phyloP scores from a whole-genome alignment of 768 basidiomycete species.

The Naganishia kalamii region DNA sequence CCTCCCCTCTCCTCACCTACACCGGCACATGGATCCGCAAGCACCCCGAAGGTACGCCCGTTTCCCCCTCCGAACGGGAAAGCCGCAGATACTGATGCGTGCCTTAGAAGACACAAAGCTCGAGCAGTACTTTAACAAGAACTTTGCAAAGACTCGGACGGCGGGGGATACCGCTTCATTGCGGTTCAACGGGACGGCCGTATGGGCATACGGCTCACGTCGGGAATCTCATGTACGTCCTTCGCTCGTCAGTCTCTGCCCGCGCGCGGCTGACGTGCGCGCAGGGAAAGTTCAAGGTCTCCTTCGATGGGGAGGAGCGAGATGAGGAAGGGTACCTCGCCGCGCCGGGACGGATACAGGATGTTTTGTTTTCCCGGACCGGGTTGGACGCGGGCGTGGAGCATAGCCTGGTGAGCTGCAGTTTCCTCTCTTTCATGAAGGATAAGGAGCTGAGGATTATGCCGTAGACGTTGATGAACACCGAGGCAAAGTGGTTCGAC shows the following conservation, averaged over 20 bases:
- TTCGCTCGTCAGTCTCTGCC: neutral
- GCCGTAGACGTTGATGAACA: neutral
- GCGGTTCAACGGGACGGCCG: slow-evolving; percentile 14
- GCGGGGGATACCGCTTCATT: neutral
- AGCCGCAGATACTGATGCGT: neutral
- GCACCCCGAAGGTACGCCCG: neutral
- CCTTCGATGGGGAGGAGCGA: neutral
- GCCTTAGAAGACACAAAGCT: slow-evolving; percentile 1
- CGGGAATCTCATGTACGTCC: neutral
- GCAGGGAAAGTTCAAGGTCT: slow-evolving; percentile 5
- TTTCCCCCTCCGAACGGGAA: neutral
- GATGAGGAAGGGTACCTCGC: neutral
- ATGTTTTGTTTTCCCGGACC: neutral
- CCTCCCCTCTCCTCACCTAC: neutral
- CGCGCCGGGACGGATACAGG: neutral
- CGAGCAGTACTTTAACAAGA: neutral
- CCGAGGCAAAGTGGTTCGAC: neutral
- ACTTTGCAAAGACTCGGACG: neutral
- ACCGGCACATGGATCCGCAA: neutral
- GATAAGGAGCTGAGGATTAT: neutral
- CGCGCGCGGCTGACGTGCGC: neutral
- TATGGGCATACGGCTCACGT: slow-evolving; percentile 15
- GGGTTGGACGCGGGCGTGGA: slow-evolving; percentile 11
- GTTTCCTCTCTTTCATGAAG: neutral
- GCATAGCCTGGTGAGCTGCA: slow-evolving; percentile 13